Percentiles rank a stretch among this genome's conserved stretches.
Evolutionary conservation across 1,139 yeast genomes (phyloP).

Genomic region (Oligophagozyma castellii): DNA sequence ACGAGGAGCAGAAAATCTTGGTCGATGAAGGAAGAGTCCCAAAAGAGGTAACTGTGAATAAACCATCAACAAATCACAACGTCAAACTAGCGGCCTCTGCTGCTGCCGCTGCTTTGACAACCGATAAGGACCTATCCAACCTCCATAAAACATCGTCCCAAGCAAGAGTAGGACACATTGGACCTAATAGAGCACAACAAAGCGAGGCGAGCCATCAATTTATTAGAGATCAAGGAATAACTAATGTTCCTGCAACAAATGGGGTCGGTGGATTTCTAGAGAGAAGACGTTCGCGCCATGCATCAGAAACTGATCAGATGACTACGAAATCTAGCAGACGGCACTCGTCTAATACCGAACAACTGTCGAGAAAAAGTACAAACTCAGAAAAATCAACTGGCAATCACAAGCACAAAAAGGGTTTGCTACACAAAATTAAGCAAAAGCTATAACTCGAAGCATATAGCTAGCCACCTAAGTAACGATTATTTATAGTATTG

Average conservation of each 20-base stretch:
- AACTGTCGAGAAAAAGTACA: not conserved
- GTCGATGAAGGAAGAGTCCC: not conserved
- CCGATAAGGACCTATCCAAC: not conserved
- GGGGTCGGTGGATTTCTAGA: slow-evolving; percentile 1
- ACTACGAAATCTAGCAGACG: slow-evolving; percentile 1
- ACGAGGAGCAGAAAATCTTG: not conserved
- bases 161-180: not conserved
- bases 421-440: slow-evolving; percentile 9
- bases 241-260: slow-evolving; percentile 1
- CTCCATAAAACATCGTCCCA: no score
- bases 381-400: slow-evolving; percentile 2
- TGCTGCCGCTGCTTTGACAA: not conserved
- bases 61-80: not conserved
- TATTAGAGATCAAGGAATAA: not conserved
- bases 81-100: not conserved
- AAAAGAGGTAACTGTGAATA: not conserved
- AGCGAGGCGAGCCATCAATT: not conserved
- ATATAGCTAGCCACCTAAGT: no score
- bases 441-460: slow-evolving; percentile 5
- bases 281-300: not conserved
- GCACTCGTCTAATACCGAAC: not conserved
- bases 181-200: not conserved
- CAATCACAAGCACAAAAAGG: slow-evolving; percentile 8
- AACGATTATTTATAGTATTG: no score
- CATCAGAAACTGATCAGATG: no score